Conservation (phyloP, 2,329 filamentous ascomycete species). For the Rhexocercosporidium sp. region DNA sequence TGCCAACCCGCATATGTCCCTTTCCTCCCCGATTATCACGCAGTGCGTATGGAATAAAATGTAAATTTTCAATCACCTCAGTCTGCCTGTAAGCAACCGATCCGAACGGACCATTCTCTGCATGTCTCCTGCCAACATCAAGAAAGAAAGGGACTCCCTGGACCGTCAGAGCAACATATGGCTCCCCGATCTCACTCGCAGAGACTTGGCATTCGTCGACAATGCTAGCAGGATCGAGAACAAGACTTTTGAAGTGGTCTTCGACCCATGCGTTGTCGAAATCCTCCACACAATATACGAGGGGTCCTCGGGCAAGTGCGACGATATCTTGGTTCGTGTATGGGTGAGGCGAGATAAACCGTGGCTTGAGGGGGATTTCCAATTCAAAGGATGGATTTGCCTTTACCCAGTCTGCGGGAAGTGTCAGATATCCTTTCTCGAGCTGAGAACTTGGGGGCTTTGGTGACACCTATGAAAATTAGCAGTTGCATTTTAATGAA, state of each 20-base stretch:
- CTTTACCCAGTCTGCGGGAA: conserved; percentile 49
- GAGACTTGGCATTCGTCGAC: conserved; percentile 27
- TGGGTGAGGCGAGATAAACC: conserved; percentile 58
- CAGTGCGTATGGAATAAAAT: conserved; percentile 61
- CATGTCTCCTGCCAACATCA: conserved; percentile 3
- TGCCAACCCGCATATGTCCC: conserved; percentile 44
- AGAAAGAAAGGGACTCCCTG: conserved; percentile 29
- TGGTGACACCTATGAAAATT: conserved; percentile 19
- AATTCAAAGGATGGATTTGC: conserved; percentile 51
- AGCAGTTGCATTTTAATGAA: conserved; percentile 32
- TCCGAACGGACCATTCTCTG: conserved; percentile 8
- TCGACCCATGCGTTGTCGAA: conserved; percentile 60
- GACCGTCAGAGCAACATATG: conserved; percentile 31
- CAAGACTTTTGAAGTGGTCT: conserved; percentile 56
- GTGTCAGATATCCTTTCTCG: conserved; percentile 55
- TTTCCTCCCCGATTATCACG: conserved; percentile 58
- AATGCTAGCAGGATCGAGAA: conserved; percentile 24
- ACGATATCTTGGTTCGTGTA: conserved; percentile 60
- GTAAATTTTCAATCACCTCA: conserved; percentile 43
- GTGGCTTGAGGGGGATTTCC: conserved; percentile 51
- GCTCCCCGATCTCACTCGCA: conserved; percentile 25
- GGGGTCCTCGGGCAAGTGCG: conserved; percentile 59
- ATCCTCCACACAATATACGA: conserved; percentile 67
- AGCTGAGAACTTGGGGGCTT: conserved; percentile 35
- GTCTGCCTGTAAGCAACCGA: conserved; percentile 18